These are phyloP conservation scores for Diaporthe humulicola DNA, from an alignment of 2,329 filamentous ascomycete species.

Conservation along the genomic window DNA sequence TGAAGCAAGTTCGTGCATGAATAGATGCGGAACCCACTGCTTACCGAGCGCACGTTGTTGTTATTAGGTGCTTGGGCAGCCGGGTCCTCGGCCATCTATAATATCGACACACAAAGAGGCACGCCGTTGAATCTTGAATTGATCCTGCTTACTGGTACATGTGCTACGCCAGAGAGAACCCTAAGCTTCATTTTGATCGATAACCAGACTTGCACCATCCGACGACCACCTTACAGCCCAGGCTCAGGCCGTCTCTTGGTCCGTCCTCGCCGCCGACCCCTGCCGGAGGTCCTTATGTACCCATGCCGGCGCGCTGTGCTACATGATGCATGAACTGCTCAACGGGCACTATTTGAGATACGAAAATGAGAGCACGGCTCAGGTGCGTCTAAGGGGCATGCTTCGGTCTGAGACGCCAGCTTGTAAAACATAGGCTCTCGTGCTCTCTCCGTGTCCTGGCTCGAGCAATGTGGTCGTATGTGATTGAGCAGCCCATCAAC, in stretches of 20 bases:
- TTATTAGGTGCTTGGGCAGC: neutral
- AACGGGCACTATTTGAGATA: neutral
- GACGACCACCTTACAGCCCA: too few species aligned
- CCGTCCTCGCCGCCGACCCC: constrained; percentile 15
- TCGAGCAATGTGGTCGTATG: neutral
- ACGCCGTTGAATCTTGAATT: neutral
- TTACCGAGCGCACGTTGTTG: neutral
- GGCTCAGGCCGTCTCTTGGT: neutral
- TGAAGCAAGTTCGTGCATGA: neutral
- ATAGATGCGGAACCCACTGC: neutral
- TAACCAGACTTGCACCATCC: too few species aligned
- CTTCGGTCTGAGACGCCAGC: neutral
- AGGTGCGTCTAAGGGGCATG: neutral
- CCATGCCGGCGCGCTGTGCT: neutral
- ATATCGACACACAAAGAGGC: neutral
- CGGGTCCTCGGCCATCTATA: neutral
- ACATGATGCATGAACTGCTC: neutral
- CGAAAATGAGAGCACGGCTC: constrained; percentile 7
- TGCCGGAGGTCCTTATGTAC: neutral
- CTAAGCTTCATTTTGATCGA: neutral
- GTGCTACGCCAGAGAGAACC: neutral
- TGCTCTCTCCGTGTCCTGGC: neutral
- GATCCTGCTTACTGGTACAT: neutral
- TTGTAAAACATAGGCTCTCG: neutral
- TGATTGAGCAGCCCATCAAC: neutral